Conservation (phyloP, 176 grass and related monocot genomes). For the Aegilops speltoides region DNA sequence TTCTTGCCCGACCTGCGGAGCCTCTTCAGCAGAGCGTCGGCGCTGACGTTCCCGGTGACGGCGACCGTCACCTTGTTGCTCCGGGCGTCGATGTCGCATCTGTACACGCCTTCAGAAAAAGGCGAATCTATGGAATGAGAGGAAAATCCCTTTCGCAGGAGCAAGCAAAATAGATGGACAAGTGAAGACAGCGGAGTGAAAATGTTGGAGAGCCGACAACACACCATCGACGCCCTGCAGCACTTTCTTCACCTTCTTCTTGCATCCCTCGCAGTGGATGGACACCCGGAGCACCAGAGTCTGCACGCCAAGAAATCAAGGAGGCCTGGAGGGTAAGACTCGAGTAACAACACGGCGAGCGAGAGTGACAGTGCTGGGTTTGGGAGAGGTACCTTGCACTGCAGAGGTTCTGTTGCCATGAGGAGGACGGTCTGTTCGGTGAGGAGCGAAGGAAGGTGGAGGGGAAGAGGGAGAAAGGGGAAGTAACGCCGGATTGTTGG, state of each 20-base stretch:
- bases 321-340: neutral
- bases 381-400: constrained; percentile 26
- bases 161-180: neutral
- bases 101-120: constrained; percentile 32
- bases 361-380: neutral
- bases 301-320: constrained; percentile 19
- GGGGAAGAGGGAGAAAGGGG: neutral
- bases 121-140: neutral
- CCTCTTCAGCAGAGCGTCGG: constrained; percentile 33
- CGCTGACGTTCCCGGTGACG: constrained; percentile 23
- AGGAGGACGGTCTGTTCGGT: neutral
- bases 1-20: constrained; percentile 39
- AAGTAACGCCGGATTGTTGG: neutral
- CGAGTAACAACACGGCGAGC: neutral
- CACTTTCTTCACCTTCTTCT: constrained; percentile 56
- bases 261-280: constrained; percentile 58
- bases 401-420: constrained; percentile 30
- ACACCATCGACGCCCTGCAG: constrained; percentile 48
- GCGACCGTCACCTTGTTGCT: constrained; percentile 41
- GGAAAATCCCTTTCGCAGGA: neutral
- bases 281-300: constrained; percentile 38
- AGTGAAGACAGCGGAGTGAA: neutral
- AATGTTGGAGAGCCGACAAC: neutral
- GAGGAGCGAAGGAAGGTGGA: neutral
- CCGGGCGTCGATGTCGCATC: constrained; percentile 32